Evolutionary conservation across 2,329 filamentous ascomycete species (phyloP), one percentile per base, ranked within the genome.

Genomic region (Pseudogymnoascus destructans): DNA sequence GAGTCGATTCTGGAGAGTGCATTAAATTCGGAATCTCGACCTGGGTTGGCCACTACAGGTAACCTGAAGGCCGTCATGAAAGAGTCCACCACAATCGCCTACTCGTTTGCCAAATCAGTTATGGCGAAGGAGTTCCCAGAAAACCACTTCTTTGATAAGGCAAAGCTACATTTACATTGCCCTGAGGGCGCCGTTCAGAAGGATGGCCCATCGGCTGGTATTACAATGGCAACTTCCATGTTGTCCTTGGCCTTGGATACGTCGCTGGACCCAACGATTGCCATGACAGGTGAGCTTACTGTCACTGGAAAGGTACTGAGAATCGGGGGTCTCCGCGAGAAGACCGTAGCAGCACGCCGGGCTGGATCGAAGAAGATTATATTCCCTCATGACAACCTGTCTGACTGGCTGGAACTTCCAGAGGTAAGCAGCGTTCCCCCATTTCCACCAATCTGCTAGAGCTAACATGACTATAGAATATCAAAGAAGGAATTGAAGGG

Each of bases 51-150:
- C 68, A 90, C 91, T 61, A 98, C 93, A 0, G 93, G 93, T 60
- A 97, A 97, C 69, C 79, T 98, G 55, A 93, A 95, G 75, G 82
- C 82, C 13, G 93, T 98, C 36, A 98, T 98, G 95, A 97, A 96
- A 74, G 93, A 98, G 73, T 96, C 91, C 1, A 93, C 90, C 0
- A 78, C 83, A 2, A 96, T 98, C 63, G 95, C 93, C 52, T 97
- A 98, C 75, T 95, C 89, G 0, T 98, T 95, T 68, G 85, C 89
- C 67, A 97, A 97, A 75, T 85, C 89, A 0, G 77, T 92, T 60
- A 84, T 97, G 79, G 90, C 86, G 6, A 85, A 83, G 68, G 75
- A 87, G 38, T 98, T 91, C 74, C 85, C 90, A 0, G 84, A 89
- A 60, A 98, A 98, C 72, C 82, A 84, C 70, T 98, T 97, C 77